Base-by-base conservation (phyloP, 2,329 filamentous ascomycete species). In the Aureobasidium sp. region DNA sequence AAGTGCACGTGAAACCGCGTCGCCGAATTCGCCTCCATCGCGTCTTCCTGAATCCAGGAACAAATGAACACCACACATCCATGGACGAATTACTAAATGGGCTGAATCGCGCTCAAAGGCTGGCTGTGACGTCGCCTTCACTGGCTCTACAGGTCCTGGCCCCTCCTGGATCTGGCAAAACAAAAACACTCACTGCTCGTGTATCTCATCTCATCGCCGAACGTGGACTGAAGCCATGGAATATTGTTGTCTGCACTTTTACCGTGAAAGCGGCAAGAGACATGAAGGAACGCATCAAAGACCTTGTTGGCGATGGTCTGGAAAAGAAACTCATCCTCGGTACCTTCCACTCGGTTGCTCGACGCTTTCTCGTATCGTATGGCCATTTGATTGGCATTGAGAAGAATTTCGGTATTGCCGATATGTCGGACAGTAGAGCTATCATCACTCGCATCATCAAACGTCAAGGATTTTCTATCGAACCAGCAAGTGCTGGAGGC, bases 171-270 rank as follows among this genome's bases (percentile, higher is more conserved):
- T 91, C 89, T 68, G 95, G 96, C 25, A 98, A 99, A 80, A 99
- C 95, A 18, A 97, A 98, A 78, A 98, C 96, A 0, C 85, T 99
- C 63, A 97, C 95, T 0, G 93, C 95, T 51, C 92, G 96, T 68
- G 94, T 98, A 66, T 95, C 95, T 72, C 97, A 95, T 85, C 88
- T 98, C 36, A 87, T 98, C 63, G 88, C 91, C 59, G 85, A 92
- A 72, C 82, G 88, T 71, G 88, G 90, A 48, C 88, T 93, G 71
- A 87, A 89, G 65, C 95, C 95, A 73, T 90, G 92, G 81, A 94
- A 98, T 80, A 90, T 98, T 73, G 90, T 99, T 67, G 95, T 98
- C 67, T 96, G 95, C 68, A 98, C 95, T 0, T 99, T 99, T 76
- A 99, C 96, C 2, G 94, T 97, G 77, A 98, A 98, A 78, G 95